Evolutionary conservation across 1,139 yeast genomes (phyloP), one percentile per base, ranked within the genome.

Genomic region (Yamadazyma kanchanaburiensis): DNA sequence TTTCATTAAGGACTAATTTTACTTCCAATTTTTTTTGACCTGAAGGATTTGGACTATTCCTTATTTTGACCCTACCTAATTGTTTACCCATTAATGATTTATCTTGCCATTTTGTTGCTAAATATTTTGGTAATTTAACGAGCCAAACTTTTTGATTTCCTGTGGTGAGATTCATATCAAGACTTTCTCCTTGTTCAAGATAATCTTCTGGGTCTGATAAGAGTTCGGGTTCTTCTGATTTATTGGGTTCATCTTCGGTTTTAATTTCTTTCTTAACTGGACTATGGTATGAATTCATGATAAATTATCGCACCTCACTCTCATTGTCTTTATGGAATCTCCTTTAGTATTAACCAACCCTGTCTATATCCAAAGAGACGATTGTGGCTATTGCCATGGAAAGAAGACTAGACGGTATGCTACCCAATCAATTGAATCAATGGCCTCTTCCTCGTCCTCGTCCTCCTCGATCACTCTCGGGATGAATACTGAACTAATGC

Each of bases 71-170:
- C 42, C 77, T 78, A 8, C 96, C 98, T 39, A 91, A 61, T 41
- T 80, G 81, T 47, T 82, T 78, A 2, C 96, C 94, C 36, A 77
- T 69, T 37, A 83, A 58, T 22, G 64, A 64, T 26, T 76, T 70
- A 39, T 81, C 71, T 33, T 79, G 73, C 95, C 96, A 88, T 43
- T 75, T 70, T 30, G 82, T 88, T 28, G 94, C 84, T 39, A 91
- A 65, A 49, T 87, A 88, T 48, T 85, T 77, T 4, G 98, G 97
- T 45, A 91, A 63, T 46, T 94, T 77, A 16, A 91, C 95, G 17
- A 91, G 65, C 98, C 98, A 91, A 24, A 91, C 81, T 47, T 87
- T 87, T 45, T 78, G 79, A 27, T 60, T 62, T 8, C 79, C 75
- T 18, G 61, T 58, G 6, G 58, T 40, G 27, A 82, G 50, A 46